Evolutionary conservation across 768 basidiomycete species (phyloP).

Genomic region (Dacryopinax spathularia): DNA sequence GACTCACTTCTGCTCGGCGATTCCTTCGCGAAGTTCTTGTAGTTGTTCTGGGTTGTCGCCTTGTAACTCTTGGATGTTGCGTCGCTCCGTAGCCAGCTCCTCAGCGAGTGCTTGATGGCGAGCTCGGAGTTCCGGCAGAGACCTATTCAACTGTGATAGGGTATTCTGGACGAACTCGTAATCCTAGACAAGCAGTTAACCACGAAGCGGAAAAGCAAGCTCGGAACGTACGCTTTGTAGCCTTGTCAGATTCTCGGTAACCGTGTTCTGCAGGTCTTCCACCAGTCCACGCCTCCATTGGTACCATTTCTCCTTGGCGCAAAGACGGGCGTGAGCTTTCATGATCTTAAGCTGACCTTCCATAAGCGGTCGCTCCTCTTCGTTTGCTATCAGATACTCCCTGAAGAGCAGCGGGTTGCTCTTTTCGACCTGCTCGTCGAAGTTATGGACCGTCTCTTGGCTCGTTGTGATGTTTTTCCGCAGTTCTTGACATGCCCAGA

Average conservation of each 20-base stretch:
- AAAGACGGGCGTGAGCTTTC: background rate
- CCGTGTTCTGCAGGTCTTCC: background rate
- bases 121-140: background rate
- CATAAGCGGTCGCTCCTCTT: background rate
- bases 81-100: background rate
- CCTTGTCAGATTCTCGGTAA: background rate
- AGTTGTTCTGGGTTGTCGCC: constrained; percentile 13
- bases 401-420: background rate
- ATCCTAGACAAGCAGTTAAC: background rate
- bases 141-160: background rate
- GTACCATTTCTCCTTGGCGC: constrained; percentile 1
- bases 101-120: background rate
- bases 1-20: constrained; percentile 17
- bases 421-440: background rate
- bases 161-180: background rate
- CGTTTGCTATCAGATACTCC: background rate
- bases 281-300: background rate
- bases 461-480: background rate
- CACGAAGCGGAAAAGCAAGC: background rate
- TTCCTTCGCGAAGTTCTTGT: constrained; percentile 12
- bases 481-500: background rate
- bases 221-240: background rate
- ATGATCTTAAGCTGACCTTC: background rate
- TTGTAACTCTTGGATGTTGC: constrained; percentile 11
- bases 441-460: background rate